A percentile compares a stretch with the other conserved stretches of the same genome.
phyloP scores from a whole-genome alignment of 306 rosid genomes.

The Glycine latifolia region DNA sequence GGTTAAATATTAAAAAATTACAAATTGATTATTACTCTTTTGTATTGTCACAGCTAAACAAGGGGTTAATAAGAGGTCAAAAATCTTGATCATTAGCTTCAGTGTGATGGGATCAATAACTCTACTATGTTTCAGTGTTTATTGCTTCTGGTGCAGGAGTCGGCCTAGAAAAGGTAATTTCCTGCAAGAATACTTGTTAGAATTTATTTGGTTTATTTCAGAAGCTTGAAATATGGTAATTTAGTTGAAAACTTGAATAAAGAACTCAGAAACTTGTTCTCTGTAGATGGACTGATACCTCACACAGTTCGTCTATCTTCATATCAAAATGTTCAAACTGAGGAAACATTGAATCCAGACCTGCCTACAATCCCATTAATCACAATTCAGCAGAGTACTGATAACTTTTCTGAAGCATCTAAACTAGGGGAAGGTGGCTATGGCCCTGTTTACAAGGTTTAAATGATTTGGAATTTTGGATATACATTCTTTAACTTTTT shows the following conservation, averaged over 20 bases:
- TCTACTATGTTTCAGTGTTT: neutral
- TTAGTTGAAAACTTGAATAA: neutral
- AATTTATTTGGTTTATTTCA: neutral
- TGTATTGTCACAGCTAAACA: neutral
- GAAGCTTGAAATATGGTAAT: neutral
- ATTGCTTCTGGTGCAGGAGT: neutral
- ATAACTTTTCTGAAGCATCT: constrained; percentile 8
- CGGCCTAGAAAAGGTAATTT: neutral
- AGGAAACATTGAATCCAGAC: constrained; percentile 2
- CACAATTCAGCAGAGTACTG: constrained; percentile 10
- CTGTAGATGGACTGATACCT: neutral
- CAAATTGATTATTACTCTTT: neutral
- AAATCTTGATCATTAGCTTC: neutral
- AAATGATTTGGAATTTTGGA: neutral
- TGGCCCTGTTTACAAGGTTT: constrained; percentile 61
- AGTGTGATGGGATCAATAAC: constrained; percentile 27
- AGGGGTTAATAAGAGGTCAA: neutral
- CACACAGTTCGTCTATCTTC: neutral
- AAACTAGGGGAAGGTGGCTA: constrained; percentile 10
- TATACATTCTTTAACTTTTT: neutral
- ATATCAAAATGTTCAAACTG: neutral
- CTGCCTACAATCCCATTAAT: constrained; percentile 1
- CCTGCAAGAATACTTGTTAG: neutral
- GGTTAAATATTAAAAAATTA: neutral
- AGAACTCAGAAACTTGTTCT: neutral